Conservation (phyloP, 2,329 filamentous ascomycete species). For the Talaromyces rugulosus region DNA sequence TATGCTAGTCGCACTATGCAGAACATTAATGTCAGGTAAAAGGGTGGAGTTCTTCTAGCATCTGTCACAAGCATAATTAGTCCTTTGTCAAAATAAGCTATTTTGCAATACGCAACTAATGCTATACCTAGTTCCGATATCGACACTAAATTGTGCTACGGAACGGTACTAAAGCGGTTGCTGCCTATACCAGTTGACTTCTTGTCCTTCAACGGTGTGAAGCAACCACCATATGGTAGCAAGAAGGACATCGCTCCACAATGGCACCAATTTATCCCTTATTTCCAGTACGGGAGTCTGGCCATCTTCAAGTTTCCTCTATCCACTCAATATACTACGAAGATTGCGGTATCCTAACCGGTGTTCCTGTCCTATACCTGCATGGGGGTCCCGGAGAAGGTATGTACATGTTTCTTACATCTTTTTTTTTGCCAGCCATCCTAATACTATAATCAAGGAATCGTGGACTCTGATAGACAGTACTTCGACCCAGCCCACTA, state of each 20-base stretch:
- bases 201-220: too few relatives aligned
- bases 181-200: not conserved
- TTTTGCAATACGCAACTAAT: not conserved
- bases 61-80: not conserved
- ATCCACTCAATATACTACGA: conserved; percentile 1
- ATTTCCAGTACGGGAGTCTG: conserved; percentile 3
- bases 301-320: conserved; percentile 2
- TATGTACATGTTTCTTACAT: conserved; percentile 20
- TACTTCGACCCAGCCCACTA: conserved; percentile 45
- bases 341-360: not conserved
- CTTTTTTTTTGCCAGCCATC: not conserved
- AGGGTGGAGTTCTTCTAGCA: not conserved
- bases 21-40: not conserved
- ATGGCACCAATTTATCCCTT: conserved; percentile 3
- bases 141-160: not conserved
- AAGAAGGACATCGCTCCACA: not conserved
- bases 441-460: not conserved
- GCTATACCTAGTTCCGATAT: not conserved
- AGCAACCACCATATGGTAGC: not conserved
- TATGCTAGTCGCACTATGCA: not conserved
- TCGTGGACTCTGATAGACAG: conserved; percentile 6
- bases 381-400: conserved; percentile 44
- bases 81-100: not conserved
- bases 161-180: not conserved
- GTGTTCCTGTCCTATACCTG: conserved; percentile 28